Evolutionary conservation across 2,329 filamentous ascomycete genomes (phyloP).

Genomic region (Fusarium siculi): DNA sequence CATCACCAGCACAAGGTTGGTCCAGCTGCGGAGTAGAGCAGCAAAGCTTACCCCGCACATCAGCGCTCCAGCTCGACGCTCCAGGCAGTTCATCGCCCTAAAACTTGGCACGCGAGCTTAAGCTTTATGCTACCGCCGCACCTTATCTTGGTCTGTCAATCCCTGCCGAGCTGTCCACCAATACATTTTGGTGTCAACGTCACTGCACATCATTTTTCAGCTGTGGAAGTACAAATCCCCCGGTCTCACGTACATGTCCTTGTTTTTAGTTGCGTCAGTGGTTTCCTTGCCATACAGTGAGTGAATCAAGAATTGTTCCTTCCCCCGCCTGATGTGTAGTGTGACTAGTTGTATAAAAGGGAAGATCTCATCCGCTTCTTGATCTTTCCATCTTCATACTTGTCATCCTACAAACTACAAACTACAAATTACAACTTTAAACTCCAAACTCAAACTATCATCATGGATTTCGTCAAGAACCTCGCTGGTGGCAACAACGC

Average conservation of each 20-base stretch:
- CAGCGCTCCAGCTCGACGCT: not conserved
- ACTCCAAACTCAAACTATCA: slow-evolving; percentile 22
- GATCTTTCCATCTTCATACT: not conserved
- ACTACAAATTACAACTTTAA: not conserved
- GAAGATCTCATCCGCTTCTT: not conserved
- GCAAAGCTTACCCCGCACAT: not conserved
- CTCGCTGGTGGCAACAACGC: slow-evolving; percentile 52
- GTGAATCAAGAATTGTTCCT: slow-evolving; percentile 23
- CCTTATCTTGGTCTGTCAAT: slow-evolving; percentile 27
- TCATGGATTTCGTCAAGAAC: slow-evolving; percentile 68
- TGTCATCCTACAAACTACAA: not conserved
- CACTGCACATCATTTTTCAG: slow-evolving; percentile 35
- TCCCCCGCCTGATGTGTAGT: not conserved
- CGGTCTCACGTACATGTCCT: not conserved
- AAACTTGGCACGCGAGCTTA: slow-evolving; percentile 28
- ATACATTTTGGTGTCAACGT: slow-evolving; percentile 27
- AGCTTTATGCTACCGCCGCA: slow-evolving; percentile 6
- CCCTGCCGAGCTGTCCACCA: slow-evolving; percentile 8
- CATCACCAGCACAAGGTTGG: not conserved
- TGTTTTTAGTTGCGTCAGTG: slow-evolving; percentile 35
- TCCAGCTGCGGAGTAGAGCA: not conserved
- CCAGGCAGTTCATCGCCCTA: not conserved
- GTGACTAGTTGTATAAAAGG: slow-evolving; percentile 21
- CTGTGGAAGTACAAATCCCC: slow-evolving; percentile 4
- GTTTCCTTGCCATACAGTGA: slow-evolving; percentile 2